Evolutionary conservation across 495 filamentous ascomycete genomes (phyloP).

Genomic region (Aspergillus olivimuriae): DNA sequence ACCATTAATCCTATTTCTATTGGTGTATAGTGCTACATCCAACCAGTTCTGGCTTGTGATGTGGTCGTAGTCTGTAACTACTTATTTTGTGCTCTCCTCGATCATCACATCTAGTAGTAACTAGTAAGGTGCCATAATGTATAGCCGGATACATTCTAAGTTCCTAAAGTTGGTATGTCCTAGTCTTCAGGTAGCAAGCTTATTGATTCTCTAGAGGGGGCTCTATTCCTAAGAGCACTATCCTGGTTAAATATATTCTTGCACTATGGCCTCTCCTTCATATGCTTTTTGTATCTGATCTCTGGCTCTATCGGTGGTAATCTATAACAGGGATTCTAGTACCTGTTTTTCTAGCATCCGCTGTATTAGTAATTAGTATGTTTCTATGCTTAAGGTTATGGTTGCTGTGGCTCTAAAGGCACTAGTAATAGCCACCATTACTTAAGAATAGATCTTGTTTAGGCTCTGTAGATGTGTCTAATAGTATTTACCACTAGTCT

Average conservation of each 20-base stretch:
- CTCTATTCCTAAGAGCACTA: constrained; percentile 4
- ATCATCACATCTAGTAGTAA: constrained; percentile 3
- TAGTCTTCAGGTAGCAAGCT: constrained; percentile 3
- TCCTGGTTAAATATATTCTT: neutral
- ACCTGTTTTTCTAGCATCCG: neutral
- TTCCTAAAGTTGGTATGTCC: neutral
- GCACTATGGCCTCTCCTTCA: constrained; percentile 1
- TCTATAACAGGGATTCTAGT: neutral
- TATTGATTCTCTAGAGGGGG: constrained; percentile 1
- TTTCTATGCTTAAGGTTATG: neutral
- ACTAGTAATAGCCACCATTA: neutral
- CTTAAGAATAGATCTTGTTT: neutral
- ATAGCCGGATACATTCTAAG: constrained; percentile 1
- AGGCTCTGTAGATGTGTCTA: neutral
- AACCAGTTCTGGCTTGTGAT: neutral
- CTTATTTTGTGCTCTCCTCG: constrained; percentile 3
- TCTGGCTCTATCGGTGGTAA: neutral
- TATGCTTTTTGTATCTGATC: constrained; percentile 1
- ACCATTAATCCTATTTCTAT: constrained; percentile 1
- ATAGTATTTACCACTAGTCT: neutral
- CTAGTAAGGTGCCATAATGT: constrained; percentile 2
- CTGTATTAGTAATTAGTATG: neutral
- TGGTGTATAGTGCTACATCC: constrained; percentile 1
- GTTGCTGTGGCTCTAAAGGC: neutral
- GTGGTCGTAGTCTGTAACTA: neutral